Evolutionary conservation across 2,329 filamentous ascomycete species (phyloP).

Genomic region (Trichoderma aggressivum): DNA sequence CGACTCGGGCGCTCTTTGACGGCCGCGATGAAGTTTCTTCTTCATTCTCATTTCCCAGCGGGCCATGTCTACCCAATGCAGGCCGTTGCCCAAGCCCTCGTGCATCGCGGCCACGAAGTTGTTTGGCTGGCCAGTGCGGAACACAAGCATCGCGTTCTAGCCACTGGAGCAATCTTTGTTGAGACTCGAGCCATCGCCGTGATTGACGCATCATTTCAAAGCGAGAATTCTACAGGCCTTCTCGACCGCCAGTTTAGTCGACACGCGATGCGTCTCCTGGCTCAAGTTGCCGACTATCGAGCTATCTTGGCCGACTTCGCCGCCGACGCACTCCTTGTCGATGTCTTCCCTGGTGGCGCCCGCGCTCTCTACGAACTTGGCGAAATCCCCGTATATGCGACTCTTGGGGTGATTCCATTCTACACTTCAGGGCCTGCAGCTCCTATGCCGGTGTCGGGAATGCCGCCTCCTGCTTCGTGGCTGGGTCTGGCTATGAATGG

Average conservation of each 20-base stretch:
- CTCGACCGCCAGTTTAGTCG: constrained; percentile 29
- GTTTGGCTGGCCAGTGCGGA: constrained; percentile 36
- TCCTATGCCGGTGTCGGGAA: constrained; percentile 33
- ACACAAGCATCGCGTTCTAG: constrained; percentile 34
- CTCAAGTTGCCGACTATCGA: constrained; percentile 37
- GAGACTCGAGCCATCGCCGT: constrained; percentile 31
- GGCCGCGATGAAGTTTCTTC: constrained; percentile 35
- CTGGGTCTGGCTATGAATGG: constrained; percentile 29
- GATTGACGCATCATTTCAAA: constrained; percentile 32
- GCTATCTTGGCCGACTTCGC: constrained; percentile 28
- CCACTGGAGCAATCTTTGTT: constrained; percentile 34
- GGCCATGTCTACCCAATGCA: constrained; percentile 41
- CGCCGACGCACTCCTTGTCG: constrained; percentile 36
- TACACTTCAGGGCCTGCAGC: constrained; percentile 32
- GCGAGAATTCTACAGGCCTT: constrained; percentile 30
- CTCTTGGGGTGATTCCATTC: constrained; percentile 39
- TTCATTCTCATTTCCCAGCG: constrained; percentile 39
- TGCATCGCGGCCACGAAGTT: constrained; percentile 37
- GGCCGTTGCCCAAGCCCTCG: constrained; percentile 37
- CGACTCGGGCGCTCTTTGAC: not conserved
- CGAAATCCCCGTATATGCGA: constrained; percentile 36
- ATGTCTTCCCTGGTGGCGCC: constrained; percentile 38
- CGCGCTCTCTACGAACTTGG: constrained; percentile 35
- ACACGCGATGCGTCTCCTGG: constrained; percentile 30
- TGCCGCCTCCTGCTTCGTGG: constrained; percentile 29